Evolutionary conservation across 202 grass and related monocot genomes (phyloP).

Genomic region (Elaeis oleifera): DNA sequence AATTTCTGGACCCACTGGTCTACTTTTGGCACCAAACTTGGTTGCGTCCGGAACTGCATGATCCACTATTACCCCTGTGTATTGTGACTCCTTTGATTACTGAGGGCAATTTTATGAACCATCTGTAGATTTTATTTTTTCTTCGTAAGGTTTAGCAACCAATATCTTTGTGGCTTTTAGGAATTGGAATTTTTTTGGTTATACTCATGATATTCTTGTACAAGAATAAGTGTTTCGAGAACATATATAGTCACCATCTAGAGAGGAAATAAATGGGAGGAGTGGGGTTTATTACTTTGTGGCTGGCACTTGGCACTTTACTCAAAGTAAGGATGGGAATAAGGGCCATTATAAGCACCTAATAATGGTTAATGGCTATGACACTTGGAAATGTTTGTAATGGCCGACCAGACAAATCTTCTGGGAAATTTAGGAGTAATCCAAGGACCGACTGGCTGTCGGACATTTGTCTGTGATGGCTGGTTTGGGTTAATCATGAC

Average conservation of each 20-base stretch:
- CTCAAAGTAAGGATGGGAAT: not conserved
- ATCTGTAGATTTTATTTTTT: too few species aligned
- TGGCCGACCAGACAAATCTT: constrained; percentile 1
- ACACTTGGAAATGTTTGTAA: not conserved
- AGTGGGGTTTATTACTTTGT: not conserved
- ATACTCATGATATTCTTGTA: not conserved
- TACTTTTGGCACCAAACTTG: too few species aligned
- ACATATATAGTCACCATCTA: not conserved
- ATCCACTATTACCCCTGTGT: too few species aligned
- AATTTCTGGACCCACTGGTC: too few species aligned
- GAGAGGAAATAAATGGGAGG: not conserved
- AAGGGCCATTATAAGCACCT: not conserved
- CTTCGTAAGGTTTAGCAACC: too few species aligned
- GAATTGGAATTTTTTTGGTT: not conserved
- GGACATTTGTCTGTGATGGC: not conserved
- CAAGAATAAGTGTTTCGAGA: not conserved
- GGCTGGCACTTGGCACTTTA: not conserved
- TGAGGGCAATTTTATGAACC: too few species aligned
- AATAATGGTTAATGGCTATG: not conserved
- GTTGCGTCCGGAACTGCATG: too few species aligned
- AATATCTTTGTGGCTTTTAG: not conserved
- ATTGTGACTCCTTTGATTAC: too few species aligned
- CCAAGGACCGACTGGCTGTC: not conserved
- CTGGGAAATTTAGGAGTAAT: not conserved
- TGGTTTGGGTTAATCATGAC: not conserved